phyloP scores from a whole-genome alignment of 1,284 basidiomycete genomes.

The Tilletia caries region DNA sequence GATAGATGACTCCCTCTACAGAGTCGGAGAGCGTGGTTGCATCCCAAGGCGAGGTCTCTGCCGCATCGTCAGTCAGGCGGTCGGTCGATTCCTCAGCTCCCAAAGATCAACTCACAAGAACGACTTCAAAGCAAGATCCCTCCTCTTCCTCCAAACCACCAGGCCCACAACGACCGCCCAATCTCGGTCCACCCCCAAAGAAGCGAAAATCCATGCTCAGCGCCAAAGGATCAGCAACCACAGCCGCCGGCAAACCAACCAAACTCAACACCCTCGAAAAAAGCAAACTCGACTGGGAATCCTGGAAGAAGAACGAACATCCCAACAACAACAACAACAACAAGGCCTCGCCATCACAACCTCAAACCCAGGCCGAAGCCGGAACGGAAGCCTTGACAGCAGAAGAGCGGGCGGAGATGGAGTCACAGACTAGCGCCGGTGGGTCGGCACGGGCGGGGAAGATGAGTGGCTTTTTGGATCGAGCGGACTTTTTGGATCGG shows the following conservation, averaged over 20 bases:
- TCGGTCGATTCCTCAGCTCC: too few relatives aligned
- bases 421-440: conserved; percentile 48
- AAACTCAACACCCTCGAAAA: conserved; percentile 53
- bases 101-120: too few relatives aligned
- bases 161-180: neutral
- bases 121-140: neutral
- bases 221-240: conserved; percentile 4
- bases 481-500: conserved; percentile 47
- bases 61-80: too few relatives aligned
- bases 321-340: conserved; percentile 6
- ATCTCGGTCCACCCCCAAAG: conserved; percentile 7
- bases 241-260: conserved; percentile 25
- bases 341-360: conserved; percentile 19
- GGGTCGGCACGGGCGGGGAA: conserved; percentile 27
- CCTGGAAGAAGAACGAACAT: conserved; percentile 13
- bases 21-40: too few relatives aligned
- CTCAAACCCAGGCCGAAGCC: neutral
- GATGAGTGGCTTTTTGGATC: conserved; percentile 49
- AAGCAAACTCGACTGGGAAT: conserved; percentile 50
- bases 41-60: too few relatives aligned
- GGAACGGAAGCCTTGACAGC: conserved; percentile 25
- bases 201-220: conserved; percentile 8
- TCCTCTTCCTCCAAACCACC: neutral
- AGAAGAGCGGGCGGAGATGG: conserved; percentile 46
- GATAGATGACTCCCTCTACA: too few relatives aligned